Evolutionary conservation across 148 eudicot genomes (phyloP).

Genomic region (Diospyros lotus): DNA sequence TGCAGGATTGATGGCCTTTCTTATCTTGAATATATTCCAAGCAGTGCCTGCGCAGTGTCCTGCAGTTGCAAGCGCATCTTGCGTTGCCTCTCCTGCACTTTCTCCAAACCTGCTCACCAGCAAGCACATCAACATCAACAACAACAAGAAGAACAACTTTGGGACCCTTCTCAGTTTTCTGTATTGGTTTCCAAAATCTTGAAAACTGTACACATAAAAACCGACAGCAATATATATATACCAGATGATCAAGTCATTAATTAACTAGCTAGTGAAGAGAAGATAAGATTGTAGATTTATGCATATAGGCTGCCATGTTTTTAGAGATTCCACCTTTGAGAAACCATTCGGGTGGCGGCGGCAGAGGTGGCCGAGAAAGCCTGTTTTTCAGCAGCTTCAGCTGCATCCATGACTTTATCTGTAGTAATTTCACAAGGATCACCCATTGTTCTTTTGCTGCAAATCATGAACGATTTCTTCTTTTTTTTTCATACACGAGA

Average conservation of each 20-base stretch:
- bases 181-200: too few relatives aligned
- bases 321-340: constrained; percentile 37
- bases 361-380: constrained; percentile 70
- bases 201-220: too few relatives aligned
- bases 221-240: too few relatives aligned
- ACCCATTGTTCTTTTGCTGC: not conserved
- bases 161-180: not conserved
- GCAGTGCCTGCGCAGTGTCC: constrained; percentile 78
- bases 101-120: constrained; percentile 62
- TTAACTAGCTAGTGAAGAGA: too few relatives aligned
- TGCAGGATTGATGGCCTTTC: constrained; percentile 79
- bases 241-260: too few relatives aligned
- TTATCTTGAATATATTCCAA: constrained; percentile 78
- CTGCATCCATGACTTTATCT: constrained; percentile 75
- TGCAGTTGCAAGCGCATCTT: constrained; percentile 72
- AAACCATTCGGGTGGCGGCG: constrained; percentile 60
- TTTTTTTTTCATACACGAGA: too few relatives aligned
- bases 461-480: too few relatives aligned
- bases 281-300: too few relatives aligned
- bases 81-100: constrained; percentile 79
- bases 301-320: not conserved
- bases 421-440: constrained; percentile 13
- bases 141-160: not conserved
- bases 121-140: not conserved
- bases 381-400: constrained; percentile 89